Evolutionary conservation across 352 stramenopile genomes (phyloP).

Genomic region (Pythium guiyangense): DNA sequence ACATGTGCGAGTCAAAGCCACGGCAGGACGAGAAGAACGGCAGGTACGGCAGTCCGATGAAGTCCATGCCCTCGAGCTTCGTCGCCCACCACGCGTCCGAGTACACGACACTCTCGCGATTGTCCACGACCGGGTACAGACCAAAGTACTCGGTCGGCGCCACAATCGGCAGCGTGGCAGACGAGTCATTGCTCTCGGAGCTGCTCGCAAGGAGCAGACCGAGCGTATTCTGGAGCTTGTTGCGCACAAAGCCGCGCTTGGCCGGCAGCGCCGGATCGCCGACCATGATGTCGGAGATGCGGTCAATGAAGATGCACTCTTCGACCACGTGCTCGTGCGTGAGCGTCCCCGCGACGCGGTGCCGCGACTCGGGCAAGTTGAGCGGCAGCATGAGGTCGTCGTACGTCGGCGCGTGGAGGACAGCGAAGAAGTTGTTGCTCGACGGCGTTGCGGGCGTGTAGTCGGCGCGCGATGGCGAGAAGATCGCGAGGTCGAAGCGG

Average conservation of each 20-base stretch:
- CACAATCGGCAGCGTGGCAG: constrained; percentile 16
- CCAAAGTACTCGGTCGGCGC: constrained; percentile 51
- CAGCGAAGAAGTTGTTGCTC: constrained; percentile 69
- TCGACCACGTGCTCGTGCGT: constrained; percentile 73
- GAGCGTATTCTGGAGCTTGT: constrained; percentile 56
- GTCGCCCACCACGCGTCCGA: constrained; percentile 75
- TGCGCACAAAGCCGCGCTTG: constrained; percentile 52
- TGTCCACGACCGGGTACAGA: constrained; percentile 40
- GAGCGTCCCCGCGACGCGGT: constrained; percentile 43
- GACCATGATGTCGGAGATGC: constrained; percentile 90
- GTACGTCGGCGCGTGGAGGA: constrained; percentile 82
- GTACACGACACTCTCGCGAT: constrained; percentile 29
- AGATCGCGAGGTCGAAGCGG: constrained; percentile 85
- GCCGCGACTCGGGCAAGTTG: constrained; percentile 87
- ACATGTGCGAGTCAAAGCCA: constrained; percentile 93
- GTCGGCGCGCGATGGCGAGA: constrained; percentile 80
- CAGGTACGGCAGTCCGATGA: constrained; percentile 92
- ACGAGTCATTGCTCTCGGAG: constrained; percentile 7
- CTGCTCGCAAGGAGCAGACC: constrained; percentile 18
- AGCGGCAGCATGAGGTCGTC: constrained; percentile 88
- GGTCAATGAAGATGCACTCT: constrained; percentile 83
- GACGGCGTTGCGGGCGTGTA: constrained; percentile 54
- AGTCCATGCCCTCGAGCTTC: constrained; percentile 51
- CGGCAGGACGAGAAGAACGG: constrained; percentile 96
- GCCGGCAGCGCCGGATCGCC: constrained; percentile 69